These are phyloP conservation scores for Hemileccinum hortonii DNA, from an alignment of 1,284 basidiomycete species.

Conservation along the genomic window DNA sequence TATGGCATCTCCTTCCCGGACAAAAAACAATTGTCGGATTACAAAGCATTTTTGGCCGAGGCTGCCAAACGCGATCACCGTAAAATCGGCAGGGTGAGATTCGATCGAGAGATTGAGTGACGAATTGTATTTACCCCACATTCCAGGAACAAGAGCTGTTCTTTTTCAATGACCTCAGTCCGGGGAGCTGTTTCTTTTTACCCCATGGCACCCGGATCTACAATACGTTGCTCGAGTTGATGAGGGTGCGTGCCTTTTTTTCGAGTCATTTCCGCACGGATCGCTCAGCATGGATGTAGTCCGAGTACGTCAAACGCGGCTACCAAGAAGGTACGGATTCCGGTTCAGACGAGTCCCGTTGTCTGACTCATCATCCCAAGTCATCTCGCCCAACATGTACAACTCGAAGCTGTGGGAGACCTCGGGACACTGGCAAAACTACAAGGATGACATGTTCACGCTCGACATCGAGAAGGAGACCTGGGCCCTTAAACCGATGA, in stretches of 20 bases:
- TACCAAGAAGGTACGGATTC: conserved; percentile 76
- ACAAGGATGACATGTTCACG: conserved; percentile 96
- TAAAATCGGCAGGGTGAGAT: conserved; percentile 80
- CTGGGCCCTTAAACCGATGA: conserved; percentile 98
- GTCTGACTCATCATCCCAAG: conserved; percentile 41
- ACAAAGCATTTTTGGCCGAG: conserved; percentile 95
- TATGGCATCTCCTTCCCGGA: conserved; percentile 99
- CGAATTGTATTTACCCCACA: conserved; percentile 9
- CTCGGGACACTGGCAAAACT: conserved; percentile 98
- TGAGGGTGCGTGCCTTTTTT: conserved; percentile 64
- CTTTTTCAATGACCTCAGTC: conserved; percentile 97
- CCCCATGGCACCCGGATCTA: conserved; percentile 98
- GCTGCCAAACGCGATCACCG: conserved; percentile 97
- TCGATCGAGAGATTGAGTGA: conserved; percentile 6
- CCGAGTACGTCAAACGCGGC: conserved; percentile 82
- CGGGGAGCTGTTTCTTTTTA: conserved; percentile 95
- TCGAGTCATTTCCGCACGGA: neutral
- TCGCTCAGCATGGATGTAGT: conserved; percentile 37
- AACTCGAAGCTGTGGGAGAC: conserved; percentile 97
- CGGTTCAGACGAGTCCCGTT: neutral
- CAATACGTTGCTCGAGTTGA: conserved; percentile 88
- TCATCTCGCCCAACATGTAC: conserved; percentile 98
- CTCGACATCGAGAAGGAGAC: conserved; percentile 94
- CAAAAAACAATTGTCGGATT: conserved; percentile 92
- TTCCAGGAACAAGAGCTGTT: conserved; percentile 91